A percentile compares a stretch with the other conserved stretches of the same genome.
phyloP scores from a whole-genome alignment of 352 stramenopile genomes.

The Globisporangium irregulare region DNA sequence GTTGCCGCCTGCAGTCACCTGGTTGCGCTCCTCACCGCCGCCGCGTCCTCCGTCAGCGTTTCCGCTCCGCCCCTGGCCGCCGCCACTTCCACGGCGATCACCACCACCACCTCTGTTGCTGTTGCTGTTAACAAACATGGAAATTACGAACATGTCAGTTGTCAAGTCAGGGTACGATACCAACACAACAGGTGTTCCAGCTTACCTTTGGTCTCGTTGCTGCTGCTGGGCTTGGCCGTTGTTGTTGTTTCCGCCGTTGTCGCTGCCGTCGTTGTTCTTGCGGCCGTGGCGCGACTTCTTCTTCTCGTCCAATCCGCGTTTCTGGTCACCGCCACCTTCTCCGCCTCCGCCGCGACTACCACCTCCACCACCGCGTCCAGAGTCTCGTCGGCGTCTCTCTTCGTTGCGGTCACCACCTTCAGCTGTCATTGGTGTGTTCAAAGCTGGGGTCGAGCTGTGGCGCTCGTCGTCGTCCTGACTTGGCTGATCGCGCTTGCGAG shows the following conservation, averaged over 20 bases:
- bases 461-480: constrained; percentile 10
- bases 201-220: constrained; percentile 62
- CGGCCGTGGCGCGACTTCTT: constrained; percentile 38
- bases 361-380: constrained; percentile 7
- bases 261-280: constrained; percentile 35
- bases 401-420: constrained; percentile 14
- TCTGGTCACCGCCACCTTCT: constrained; percentile 20
- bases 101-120: constrained; percentile 9
- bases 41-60: constrained; percentile 15
- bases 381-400: constrained; percentile 12
- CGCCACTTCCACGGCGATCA: background rate
- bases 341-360: constrained; percentile 3
- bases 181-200: background rate
- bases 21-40: constrained; percentile 9
- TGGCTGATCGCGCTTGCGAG: constrained; percentile 61
- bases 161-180: background rate
- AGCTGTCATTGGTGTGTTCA: background rate
- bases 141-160: background rate
- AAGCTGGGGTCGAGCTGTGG: background rate
- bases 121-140: background rate
- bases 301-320: constrained; percentile 38
- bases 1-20: constrained; percentile 10
- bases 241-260: constrained; percentile 15
- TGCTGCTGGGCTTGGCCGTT: constrained; percentile 25
- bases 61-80: constrained; percentile 13